A percentile compares a stretch with the other conserved stretches of the same genome.
Evolutionary conservation across 2,329 filamentous ascomycete species (phyloP).

Genomic region (Penicillium sp.): DNA sequence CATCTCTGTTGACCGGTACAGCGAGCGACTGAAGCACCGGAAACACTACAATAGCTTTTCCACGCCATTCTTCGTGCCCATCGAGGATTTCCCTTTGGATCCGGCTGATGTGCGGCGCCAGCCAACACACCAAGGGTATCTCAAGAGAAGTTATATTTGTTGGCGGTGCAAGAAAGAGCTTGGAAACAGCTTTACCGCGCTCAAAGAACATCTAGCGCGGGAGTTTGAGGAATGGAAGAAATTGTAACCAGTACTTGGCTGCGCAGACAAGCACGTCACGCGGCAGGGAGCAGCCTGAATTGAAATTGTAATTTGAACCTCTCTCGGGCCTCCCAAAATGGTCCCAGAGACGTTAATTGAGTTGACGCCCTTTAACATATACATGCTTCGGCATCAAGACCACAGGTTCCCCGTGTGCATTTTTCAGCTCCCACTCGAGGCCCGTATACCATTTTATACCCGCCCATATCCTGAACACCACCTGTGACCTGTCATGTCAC

Average conservation of each 20-base stretch:
- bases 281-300: neutral
- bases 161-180: slow-evolving; percentile 79
- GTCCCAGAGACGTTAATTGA: slow-evolving; percentile 4
- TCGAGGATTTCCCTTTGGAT: slow-evolving; percentile 73
- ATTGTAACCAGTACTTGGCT: slow-evolving; percentile 42
- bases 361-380: slow-evolving; percentile 13
- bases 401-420: slow-evolving; percentile 10
- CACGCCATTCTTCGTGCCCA: slow-evolving; percentile 71
- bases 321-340: slow-evolving; percentile 5
- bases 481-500: slow-evolving; percentile 3
- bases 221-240: slow-evolving; percentile 73
- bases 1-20: slow-evolving; percentile 71
- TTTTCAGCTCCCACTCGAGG: slow-evolving; percentile 11
- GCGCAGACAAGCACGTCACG: slow-evolving; percentile 1
- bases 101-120: slow-evolving; percentile 58
- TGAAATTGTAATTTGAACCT: slow-evolving; percentile 1
- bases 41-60: slow-evolving; percentile 93
- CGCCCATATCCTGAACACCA: slow-evolving; percentile 3
- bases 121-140: slow-evolving; percentile 53
- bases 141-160: slow-evolving; percentile 63
- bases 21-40: slow-evolving; percentile 63
- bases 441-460: slow-evolving; percentile 1
- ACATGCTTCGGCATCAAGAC: slow-evolving; percentile 11
- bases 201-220: slow-evolving; percentile 68
- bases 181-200: slow-evolving; percentile 62